These are phyloP conservation scores for Aspergillus sp. DNA, from an alignment of 2,329 filamentous ascomycete species.

Conservation along the genomic window DNA sequence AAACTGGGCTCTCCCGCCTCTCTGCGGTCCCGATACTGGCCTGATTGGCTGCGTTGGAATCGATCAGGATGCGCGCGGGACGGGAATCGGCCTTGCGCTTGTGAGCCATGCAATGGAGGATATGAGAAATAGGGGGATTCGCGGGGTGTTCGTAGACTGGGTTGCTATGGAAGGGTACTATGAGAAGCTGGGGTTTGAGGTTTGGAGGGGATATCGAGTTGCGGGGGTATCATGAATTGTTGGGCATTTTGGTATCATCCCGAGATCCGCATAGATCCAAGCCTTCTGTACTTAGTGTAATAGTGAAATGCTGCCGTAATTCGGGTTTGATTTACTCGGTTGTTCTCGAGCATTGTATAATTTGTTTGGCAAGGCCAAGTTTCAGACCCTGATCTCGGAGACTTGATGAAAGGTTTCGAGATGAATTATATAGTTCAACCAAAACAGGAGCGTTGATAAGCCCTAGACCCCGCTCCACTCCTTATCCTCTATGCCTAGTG, in stretches of 20 bases:
- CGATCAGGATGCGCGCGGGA: constrained; percentile 41
- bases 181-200: constrained; percentile 48
- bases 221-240: constrained; percentile 26
- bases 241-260: not conserved
- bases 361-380: not conserved
- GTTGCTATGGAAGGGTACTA: constrained; percentile 50
- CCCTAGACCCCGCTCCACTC: too few species aligned
- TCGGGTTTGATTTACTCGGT: not conserved
- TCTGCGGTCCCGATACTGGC: constrained; percentile 47
- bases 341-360: not conserved
- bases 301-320: too few species aligned
- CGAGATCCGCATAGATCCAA: too few species aligned
- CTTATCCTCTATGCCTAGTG: too few species aligned
- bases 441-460: not conserved
- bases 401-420: not conserved
- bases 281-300: too few species aligned
- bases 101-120: constrained; percentile 50
- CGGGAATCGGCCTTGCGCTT: constrained; percentile 49
- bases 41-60: constrained; percentile 53
- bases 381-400: not conserved
- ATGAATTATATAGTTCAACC: not conserved
- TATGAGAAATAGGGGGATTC: constrained; percentile 47
- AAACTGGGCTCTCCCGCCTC: constrained; percentile 47
- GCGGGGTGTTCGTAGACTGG: constrained; percentile 52
- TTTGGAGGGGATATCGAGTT: constrained; percentile 46